Percentiles rank a stretch among this genome's conserved stretches.
Evolutionary conservation across 352 stramenopile species (phyloP).

Genomic region (Phytophthora pseudosyringae): DNA sequence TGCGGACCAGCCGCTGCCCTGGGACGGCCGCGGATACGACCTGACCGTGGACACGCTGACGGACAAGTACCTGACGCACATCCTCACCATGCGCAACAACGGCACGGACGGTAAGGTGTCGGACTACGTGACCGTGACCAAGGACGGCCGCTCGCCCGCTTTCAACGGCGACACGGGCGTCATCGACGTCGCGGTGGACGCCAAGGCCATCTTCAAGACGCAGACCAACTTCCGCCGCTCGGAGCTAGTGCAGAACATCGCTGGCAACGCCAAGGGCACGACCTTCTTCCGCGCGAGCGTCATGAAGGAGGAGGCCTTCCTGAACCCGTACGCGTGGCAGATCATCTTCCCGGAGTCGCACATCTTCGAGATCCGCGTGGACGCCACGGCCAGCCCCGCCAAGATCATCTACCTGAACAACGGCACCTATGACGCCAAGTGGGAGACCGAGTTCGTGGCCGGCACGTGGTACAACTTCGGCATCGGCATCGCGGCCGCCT

Average conservation of each 20-base stretch:
- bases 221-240: conserved; percentile 65
- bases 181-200: conserved; percentile 57
- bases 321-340: conserved; percentile 66
- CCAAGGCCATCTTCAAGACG: conserved; percentile 51
- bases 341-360: conserved; percentile 66
- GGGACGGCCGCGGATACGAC: conserved; percentile 58
- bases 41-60: conserved; percentile 60
- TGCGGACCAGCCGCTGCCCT: conserved; percentile 46
- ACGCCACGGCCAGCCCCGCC: conserved; percentile 42
- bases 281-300: conserved; percentile 69
- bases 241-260: conserved; percentile 65
- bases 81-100: conserved; percentile 62
- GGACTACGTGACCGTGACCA: conserved; percentile 55
- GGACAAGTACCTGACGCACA: conserved; percentile 69
- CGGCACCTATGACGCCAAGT: conserved; percentile 54
- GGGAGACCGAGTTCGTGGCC: conserved; percentile 49
- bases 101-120: conserved; percentile 38
- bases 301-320: conserved; percentile 51
- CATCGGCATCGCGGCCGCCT: conserved; percentile 42
- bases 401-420: conserved; percentile 64
- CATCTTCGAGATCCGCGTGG: conserved; percentile 63
- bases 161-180: conserved; percentile 65
- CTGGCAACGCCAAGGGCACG: conserved; percentile 33
- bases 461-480: conserved; percentile 77
- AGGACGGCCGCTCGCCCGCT: conserved; percentile 46